Base-by-base conservation (phyloP, 2,329 filamentous ascomycete species). In the Rhinocladiella mackenziei region DNA sequence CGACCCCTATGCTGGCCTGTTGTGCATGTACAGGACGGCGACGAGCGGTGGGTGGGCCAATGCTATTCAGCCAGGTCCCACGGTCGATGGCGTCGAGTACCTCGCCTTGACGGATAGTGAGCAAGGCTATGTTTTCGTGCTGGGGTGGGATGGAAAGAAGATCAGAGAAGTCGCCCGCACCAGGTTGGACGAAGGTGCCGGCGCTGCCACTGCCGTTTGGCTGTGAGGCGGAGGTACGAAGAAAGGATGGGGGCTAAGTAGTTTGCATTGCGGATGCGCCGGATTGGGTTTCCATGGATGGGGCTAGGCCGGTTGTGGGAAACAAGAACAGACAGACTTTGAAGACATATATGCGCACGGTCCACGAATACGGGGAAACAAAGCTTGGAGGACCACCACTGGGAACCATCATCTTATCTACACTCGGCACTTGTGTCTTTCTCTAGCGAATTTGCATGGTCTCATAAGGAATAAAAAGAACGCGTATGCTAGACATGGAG, bases 81-180 rank as follows among this genome's bases (percentile, higher is more conserved):
- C 54, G 5, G 44, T 54, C 15, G 47, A 53, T 15, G 58, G 55
- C 14, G 45, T 57, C n/a, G 58, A 61, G 46, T 61, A 60, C 39
- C 53, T 61, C 10, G 58, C 56, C 3, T 23, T 58, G 50, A 58
- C 56, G 8, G 56, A 58, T 34, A 56, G 53, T 43, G 56, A 58
- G 47, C 29, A 54, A 26, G 54, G 56, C 9, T 53, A 28, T 39
- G 54, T 58, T 1, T 55, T 58, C 30, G 45, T 58, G 2, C 18
- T 56, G 38, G 33, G 45, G 28, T 58, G 53, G 53, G 53, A 58
- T 34, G 56, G 56, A 9, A 22, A 28, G 25, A 43, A 45, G 30
- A 43, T 58, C 18, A 51, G 32, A 29, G 56, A 58, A 41, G 50
- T 41, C 17, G 56, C 50, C 10, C 38, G 56, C 6, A 38, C 42